Conservation (phyloP, 495 filamentous ascomycete genomes). For the Neurospora tetrasperma region DNA sequence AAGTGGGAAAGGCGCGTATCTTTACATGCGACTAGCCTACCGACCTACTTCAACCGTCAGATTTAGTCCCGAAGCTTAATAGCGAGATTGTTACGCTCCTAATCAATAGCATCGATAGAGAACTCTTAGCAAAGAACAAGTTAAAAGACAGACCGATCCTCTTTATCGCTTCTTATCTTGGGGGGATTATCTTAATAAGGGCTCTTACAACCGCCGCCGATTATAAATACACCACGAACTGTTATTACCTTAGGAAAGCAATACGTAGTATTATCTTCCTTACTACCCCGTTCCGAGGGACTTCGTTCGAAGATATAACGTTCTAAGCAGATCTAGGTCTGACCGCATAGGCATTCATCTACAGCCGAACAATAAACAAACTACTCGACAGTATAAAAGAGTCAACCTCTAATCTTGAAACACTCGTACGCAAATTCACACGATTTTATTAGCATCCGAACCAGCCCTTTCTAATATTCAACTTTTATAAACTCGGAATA, state of each 20-base stretch:
- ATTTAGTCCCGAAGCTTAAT: too few species aligned
- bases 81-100: too few species aligned
- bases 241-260: slow-evolving; percentile 6
- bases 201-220: slow-evolving; percentile 13
- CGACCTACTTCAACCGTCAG: too few species aligned
- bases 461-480: slow-evolving; percentile 2
- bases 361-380: slow-evolving; percentile 1
- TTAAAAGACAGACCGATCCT: too few species aligned
- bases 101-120: too few species aligned
- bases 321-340: slow-evolving; percentile 2
- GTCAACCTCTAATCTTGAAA: slow-evolving; percentile 1
- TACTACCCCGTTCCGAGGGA: slow-evolving; percentile 25
- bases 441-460: neutral
- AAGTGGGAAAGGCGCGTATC: slow-evolving; percentile 11
- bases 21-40: too few species aligned
- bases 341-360: slow-evolving; percentile 4
- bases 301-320: slow-evolving; percentile 15
- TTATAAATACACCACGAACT: neutral
- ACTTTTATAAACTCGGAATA: slow-evolving; percentile 10
- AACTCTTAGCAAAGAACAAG: too few species aligned
- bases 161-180: too few species aligned
- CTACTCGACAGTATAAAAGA: slow-evolving; percentile 2
- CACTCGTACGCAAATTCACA: slow-evolving; percentile 5
- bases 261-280: slow-evolving; percentile 24
- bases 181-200: too few species aligned